Percentiles rank a stretch among this genome's conserved stretches.
phyloP scores from a whole-genome alignment of 1,284 basidiomycete species.

The Sanghuangporus baumii region DNA sequence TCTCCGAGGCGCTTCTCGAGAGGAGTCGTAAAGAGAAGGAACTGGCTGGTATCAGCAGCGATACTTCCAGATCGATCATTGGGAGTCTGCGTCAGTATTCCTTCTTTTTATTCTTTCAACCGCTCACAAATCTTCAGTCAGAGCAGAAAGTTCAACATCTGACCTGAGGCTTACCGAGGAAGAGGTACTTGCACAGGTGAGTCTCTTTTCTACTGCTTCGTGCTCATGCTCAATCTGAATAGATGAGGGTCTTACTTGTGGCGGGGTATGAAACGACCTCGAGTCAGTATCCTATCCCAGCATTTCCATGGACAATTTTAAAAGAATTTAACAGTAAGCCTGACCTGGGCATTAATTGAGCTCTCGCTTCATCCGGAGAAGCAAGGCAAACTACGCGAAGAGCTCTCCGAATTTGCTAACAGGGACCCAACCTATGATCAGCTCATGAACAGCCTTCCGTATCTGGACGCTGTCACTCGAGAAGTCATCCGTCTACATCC shows the following conservation, averaged over 20 bases:
- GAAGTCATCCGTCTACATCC: slow-evolving; percentile 25
- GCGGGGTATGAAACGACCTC: slow-evolving; percentile 41
- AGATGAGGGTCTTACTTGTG: slow-evolving; percentile 35
- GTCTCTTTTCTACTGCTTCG: not conserved
- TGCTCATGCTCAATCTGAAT: not conserved
- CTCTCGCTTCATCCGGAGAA: slow-evolving; percentile 26
- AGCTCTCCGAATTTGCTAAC: slow-evolving; percentile 19
- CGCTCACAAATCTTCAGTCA: slow-evolving; percentile 33
- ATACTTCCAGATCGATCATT: slow-evolving; percentile 45
- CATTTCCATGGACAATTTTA: not conserved
- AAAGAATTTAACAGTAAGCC: slow-evolving; percentile 21
- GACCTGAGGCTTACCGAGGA: slow-evolving; percentile 50
- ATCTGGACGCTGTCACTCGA: slow-evolving; percentile 13
- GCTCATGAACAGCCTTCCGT: slow-evolving; percentile 21
- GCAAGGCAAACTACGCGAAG: slow-evolving; percentile 25
- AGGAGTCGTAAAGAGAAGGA: slow-evolving; percentile 39
- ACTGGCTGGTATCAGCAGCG: slow-evolving; percentile 29
- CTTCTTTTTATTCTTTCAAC: not conserved
- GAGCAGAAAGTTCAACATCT: slow-evolving; percentile 39
- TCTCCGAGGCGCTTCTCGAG: slow-evolving; percentile 42
- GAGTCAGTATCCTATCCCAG: slow-evolving; percentile 25
- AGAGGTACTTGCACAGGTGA: slow-evolving; percentile 59
- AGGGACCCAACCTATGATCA: slow-evolving; percentile 28
- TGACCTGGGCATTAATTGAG: slow-evolving; percentile 27
- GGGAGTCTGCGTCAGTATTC: slow-evolving; percentile 41